Base-by-base conservation (phyloP, 2,329 filamentous ascomycete genomes). In the Claviceps paspali region DNA sequence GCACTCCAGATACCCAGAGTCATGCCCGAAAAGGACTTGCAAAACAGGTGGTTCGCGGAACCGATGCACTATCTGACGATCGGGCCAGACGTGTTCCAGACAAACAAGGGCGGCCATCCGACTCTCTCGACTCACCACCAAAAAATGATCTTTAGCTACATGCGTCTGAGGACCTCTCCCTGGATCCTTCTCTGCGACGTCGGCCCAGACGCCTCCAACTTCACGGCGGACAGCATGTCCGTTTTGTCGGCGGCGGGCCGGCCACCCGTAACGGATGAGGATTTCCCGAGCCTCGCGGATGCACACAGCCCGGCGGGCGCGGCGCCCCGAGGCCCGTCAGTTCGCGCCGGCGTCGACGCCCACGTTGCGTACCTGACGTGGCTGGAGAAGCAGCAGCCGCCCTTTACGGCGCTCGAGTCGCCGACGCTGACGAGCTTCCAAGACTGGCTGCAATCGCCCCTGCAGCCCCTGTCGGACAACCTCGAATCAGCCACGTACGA, bases 401-500 rank as follows among this genome's bases (percentile, higher is more conserved):
- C 77, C 0, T 62, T 68, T 38, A 61, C 62, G 1, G 55, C 56
- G 6, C 57, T 74, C 4, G 71, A 76, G 49, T 62, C 62, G 12
- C 56, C 60, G 2, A 68, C 66, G 1, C 52, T 76, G 39, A 67
- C 62, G 4, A 71, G 62, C 47, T 71, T 76, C 73, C 92, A 98
- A 52, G 91, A 98, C 56, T 98, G 91, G 68, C 68, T 98, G 9
- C 91, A 98, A 56, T 87, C 87, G 2, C 91, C 91, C 2, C 66
- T 98, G 29, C 92, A 98, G 55, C 91, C 91, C 0, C 68, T 98
- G 11, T 88, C 88, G 0, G 91, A 98, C 57, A 98, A 98, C 49
- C 69, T 98, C 11, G 92, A 98, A 56, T 94, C 86, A 33, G 82
- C 93, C 29, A 98, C 91, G 0, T 98, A 98, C 56, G 91, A 98